A percentile compares a stretch with the other conserved stretches of the same genome.
These are phyloP conservation scores for Beta macrorhiza DNA, from an alignment of 179 eudicot genomes.

Conservation along the genomic window DNA sequence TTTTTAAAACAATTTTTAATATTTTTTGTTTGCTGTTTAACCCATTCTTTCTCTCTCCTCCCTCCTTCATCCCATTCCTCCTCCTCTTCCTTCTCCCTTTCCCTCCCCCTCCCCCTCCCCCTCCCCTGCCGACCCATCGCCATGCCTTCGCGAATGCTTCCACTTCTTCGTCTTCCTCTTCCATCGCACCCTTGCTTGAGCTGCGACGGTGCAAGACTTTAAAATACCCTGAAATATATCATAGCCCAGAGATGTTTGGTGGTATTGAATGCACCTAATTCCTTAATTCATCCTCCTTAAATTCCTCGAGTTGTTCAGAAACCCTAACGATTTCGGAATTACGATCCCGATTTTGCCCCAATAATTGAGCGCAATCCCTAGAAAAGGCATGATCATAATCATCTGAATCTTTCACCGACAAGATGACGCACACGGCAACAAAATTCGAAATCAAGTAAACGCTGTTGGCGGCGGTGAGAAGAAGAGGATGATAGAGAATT, in stretches of 20 bases:
- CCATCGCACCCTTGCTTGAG: too few species aligned
- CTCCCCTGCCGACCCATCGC: too few species aligned
- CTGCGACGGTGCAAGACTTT: slow-evolving; percentile 8
- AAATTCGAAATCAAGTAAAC: slow-evolving; percentile 22
- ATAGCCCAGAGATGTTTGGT: too few species aligned
- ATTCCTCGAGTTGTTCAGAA: slow-evolving; percentile 31
- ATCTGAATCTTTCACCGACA: slow-evolving; percentile 43
- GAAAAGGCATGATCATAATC: slow-evolving; percentile 28
- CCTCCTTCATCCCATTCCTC: too few species aligned
- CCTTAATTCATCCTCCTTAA: slow-evolving; percentile 24
- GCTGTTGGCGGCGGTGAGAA: slow-evolving; percentile 11
- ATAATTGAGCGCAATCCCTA: slow-evolving; percentile 31
- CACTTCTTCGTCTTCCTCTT: too few species aligned
- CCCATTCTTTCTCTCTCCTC: too few species aligned
- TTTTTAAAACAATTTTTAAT: too few species aligned
- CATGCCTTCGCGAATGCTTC: too few species aligned
- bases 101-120: too few species aligned
- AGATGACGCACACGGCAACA: slow-evolving; percentile 55
- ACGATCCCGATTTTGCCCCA: slow-evolving; percentile 18
- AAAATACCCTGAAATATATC: too few species aligned
- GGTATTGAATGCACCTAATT: slow-evolving; percentile 65
- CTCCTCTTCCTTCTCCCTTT: too few species aligned
- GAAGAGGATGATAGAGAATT: slow-evolving; percentile 28
- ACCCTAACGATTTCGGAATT: slow-evolving; percentile 6
- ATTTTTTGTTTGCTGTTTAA: too few species aligned